Conservation (phyloP, 2,329 filamentous ascomycete species). For the Fusarium stilboides region DNA sequence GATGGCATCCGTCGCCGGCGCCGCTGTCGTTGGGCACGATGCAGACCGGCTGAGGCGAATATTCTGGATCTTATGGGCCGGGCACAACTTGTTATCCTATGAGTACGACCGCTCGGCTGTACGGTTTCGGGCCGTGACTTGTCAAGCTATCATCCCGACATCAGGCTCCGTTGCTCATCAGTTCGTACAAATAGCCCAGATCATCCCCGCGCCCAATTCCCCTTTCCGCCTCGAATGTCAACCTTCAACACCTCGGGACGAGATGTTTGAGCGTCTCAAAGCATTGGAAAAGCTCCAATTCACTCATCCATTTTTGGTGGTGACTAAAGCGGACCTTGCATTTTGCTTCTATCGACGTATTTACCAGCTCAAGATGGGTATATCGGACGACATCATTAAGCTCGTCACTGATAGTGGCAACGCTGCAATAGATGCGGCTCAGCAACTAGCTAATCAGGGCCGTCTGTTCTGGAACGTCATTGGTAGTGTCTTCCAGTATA, state of each 20-base stretch:
- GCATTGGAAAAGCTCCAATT: conserved; percentile 25
- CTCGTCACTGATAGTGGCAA: conserved; percentile 38
- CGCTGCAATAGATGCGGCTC: conserved; percentile 34
- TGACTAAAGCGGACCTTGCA: conserved; percentile 43
- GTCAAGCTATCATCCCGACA: conserved; percentile 28
- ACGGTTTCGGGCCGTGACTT: conserved; percentile 39
- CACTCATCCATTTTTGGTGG: conserved; percentile 38
- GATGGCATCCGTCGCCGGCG: conserved; percentile 34
- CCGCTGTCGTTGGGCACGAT: conserved; percentile 31
- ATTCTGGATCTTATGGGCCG: conserved; percentile 45
- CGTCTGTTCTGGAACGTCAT: conserved; percentile 46
- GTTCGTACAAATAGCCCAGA: conserved; percentile 37
- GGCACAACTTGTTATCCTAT: conserved; percentile 42
- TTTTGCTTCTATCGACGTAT: conserved; percentile 48
- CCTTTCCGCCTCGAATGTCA: conserved; percentile 36
- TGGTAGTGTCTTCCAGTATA: conserved; percentile 46
- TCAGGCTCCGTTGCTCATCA: conserved; percentile 42
- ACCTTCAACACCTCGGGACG: conserved; percentile 24
- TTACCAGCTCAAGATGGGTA: conserved; percentile 39
- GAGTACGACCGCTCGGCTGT: conserved; percentile 45
- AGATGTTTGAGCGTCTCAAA: conserved; percentile 39
- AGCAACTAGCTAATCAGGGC: conserved; percentile 35
- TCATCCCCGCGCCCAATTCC: conserved; percentile 42
- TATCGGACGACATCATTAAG: conserved; percentile 34
- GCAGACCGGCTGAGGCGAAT: conserved; percentile 40